Base-by-base conservation (phyloP, 805 yeast species). In the Wickerhamiella vanderwaltii region DNA sequence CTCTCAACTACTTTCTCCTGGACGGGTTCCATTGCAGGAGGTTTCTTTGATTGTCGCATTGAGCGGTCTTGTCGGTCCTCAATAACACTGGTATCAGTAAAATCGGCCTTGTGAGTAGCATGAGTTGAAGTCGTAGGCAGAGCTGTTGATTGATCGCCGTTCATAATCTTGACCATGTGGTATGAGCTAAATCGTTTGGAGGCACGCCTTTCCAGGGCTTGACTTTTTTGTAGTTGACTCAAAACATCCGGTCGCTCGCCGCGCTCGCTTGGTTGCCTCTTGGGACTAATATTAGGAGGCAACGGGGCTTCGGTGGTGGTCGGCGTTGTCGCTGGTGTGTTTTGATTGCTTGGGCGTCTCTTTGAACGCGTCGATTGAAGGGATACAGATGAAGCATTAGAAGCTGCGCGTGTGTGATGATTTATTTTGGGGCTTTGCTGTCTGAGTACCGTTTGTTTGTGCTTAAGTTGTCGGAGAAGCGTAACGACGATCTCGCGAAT, bases 131-230 rank as follows among this genome's bases (percentile, higher is more conserved):
- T 30, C 1, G 57, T 53, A 2, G 56, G 56, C 29, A 52, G 39
- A 15, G 44, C 30, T 9, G 45, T 49, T 3, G 44, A 33, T 9
- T 47, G 42, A 11, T 43, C 45, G 20, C 54, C 52, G 24, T 47
- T 48, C 35, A 46, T 38, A 15, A 82, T 66, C 52, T 80, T 82
- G 1, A 93, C 84, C 60, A 79, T 78, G 54, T 88, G 97, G 47
- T 87, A 88, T 0, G 96, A 95, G 4, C 95, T 85, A 56, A 80
- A 88, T 43, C 98, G 67, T 51, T 88, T 79, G 0, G 96, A 87
- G 0, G 97, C 99, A 47, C 95, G 72, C 50, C 99, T 71, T 64
- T 80, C 93, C 24, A 91, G 64, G 2, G 83, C 79, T 36, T 82
- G 83, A 3, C 87, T 84, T 35, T 78, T 76, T 53, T 88, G 95